Percentiles rank a stretch among this genome's conserved stretches.
Evolutionary conservation across 2,329 filamentous ascomycete species (phyloP).

Genomic region (Pyrenophora tritici-repentis): DNA sequence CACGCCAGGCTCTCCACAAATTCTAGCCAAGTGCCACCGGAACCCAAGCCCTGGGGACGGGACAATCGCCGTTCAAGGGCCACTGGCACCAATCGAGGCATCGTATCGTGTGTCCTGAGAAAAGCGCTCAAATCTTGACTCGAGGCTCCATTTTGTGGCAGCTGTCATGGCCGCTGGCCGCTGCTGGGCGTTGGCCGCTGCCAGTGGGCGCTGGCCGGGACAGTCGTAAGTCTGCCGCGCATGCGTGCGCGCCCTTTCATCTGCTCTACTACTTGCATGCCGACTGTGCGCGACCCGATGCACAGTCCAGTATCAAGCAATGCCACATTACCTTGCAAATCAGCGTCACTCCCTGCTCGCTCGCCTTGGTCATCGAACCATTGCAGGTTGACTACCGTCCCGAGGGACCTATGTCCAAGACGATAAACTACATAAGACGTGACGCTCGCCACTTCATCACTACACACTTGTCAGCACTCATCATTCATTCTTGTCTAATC

Average conservation of each 20-base stretch:
- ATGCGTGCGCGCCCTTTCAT: slow-evolving; percentile 9
- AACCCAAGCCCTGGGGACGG: not conserved
- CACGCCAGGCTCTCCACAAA: not conserved
- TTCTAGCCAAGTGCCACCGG: too few relatives aligned
- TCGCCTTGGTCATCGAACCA: slow-evolving; percentile 7
- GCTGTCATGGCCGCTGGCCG: not conserved
- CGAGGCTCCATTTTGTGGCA: slow-evolving; percentile 7
- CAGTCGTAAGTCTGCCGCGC: slow-evolving; percentile 6
- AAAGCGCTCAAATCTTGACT: not conserved
- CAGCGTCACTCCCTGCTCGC: slow-evolving; percentile 1
- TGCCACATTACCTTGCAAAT: slow-evolving; percentile 12
- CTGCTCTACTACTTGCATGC: slow-evolving; percentile 6
- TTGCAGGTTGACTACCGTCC: not conserved
- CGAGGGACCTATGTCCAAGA: not conserved
- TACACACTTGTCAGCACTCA: not conserved
- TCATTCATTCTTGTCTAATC: not conserved
- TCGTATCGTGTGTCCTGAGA: not conserved
- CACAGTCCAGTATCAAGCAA: not conserved
- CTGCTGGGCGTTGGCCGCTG: too few relatives aligned
- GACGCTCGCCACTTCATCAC: not conserved
- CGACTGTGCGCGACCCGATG: slow-evolving; percentile 3
- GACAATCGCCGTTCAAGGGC: too few relatives aligned
- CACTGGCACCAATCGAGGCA: not conserved
- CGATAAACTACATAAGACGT: not conserved
- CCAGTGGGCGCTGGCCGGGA: not conserved